Evolutionary conservation across 148 eudicot genomes (phyloP), one percentile per base, ranked within the genome.

Genomic region (Arctostaphylos glauca): DNA sequence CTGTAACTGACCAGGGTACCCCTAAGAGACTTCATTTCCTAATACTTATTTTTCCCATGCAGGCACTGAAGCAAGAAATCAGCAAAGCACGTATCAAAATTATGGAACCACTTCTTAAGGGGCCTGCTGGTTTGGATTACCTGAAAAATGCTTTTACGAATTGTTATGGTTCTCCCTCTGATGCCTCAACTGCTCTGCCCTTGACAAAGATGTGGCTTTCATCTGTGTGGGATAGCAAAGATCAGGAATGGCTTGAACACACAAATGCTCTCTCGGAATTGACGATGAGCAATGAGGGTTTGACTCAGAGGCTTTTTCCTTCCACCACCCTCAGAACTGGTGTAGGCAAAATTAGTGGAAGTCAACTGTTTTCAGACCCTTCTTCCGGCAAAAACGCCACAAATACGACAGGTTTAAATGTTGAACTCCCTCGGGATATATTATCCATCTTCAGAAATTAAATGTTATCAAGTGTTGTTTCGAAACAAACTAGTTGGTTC

Each of bases 31-130:
- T 49, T 74, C 23, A 47, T 74, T 74, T 49, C 52, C 54, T 48
- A 5, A 47, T 10, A 48, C 23, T 2, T 23, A 31, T 25, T 64
- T 64, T 31, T 10, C 70, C 41, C 60, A 55, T 43, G 41, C 90
- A 96, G 99, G 86, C 55, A 47, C 87, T 94, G 38, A 96, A 96
- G 87, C 90, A 83, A 86, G 98, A 96, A 88, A 93, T 96, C 14
- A 94, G 97, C 87, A 92, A 82, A 84, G 93, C 97, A 56, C 98
- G 98, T 23, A 93, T 96, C 59, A 86, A 88, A 82, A 84, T 94
- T 76, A 84, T 96, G 76, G 95, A 96, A 83, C 99, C 99, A 18
- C 76, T 93, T 80, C 82, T 96, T 60, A 94, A 90, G 87, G 98
- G 99, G 81, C 94, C 93, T 75, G 93, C 91, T 41, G 98, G 95